Evolutionary conservation across 257 asterid genomes (phyloP).

Genomic region (Primulina huaijiensis): DNA sequence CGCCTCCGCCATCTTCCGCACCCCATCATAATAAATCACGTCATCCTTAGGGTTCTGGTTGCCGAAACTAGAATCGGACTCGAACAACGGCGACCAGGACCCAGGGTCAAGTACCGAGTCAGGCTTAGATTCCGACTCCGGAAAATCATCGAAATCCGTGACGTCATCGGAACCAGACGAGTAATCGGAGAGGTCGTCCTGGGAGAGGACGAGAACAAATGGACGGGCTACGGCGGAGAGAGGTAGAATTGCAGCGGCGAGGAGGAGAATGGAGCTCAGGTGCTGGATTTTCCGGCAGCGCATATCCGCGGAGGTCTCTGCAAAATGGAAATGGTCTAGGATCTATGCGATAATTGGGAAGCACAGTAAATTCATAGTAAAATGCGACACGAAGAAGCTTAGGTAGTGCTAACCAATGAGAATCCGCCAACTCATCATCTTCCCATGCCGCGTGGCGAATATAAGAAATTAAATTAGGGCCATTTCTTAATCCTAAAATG

Average conservation of each 20-base stretch:
- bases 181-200: slow-evolving; percentile 69
- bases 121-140: slow-evolving; percentile 63
- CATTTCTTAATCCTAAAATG: too few relatives aligned
- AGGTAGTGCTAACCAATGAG: background rate
- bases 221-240: slow-evolving; percentile 57
- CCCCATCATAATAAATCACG: slow-evolving; percentile 50
- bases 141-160: slow-evolving; percentile 79
- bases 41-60: slow-evolving; percentile 33
- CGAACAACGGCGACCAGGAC: slow-evolving; percentile 90
- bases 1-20: slow-evolving; percentile 69
- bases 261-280: slow-evolving; percentile 40
- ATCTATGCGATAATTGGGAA: slow-evolving; percentile 5
- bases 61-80: slow-evolving; percentile 45
- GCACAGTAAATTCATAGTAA: background rate
- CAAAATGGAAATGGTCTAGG: background rate
- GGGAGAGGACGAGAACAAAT: slow-evolving; percentile 68
- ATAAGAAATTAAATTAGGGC: too few relatives aligned
- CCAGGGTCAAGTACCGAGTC: slow-evolving; percentile 85
- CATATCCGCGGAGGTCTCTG: slow-evolving; percentile 33
- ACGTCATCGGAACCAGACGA: slow-evolving; percentile 34
- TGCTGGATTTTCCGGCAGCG: slow-evolving; percentile 31
- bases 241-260: slow-evolving; percentile 47
- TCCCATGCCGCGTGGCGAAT: background rate
- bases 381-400: background rate
- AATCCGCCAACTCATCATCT: background rate